phyloP scores from a whole-genome alignment of 768 basidiomycete species.

The Cystobasidium tubakii region DNA sequence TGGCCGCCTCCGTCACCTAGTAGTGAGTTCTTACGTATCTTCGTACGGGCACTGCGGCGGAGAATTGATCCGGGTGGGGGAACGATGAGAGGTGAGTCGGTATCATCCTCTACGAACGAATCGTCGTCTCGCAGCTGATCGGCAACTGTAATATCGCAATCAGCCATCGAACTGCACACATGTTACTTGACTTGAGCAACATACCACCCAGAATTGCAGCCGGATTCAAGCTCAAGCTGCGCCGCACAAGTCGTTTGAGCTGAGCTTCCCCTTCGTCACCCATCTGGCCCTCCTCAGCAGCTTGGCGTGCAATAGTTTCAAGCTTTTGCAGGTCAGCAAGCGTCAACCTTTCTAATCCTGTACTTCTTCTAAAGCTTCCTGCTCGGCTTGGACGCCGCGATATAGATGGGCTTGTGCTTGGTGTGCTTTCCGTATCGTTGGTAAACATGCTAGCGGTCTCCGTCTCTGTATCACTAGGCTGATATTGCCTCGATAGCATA shows the following conservation, averaged over 20 bases:
- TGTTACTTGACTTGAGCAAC: background rate
- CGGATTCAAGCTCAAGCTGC: conserved; percentile 42
- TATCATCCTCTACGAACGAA: conserved; percentile 59
- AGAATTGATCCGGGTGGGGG: conserved; percentile 80
- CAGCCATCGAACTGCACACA: conserved; percentile 40
- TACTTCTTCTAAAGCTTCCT: conserved; percentile 63
- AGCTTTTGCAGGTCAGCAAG: conserved; percentile 89
- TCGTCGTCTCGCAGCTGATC: conserved; percentile 26
- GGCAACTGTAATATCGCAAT: conserved; percentile 21
- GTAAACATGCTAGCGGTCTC: background rate
- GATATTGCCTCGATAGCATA: conserved; percentile 91
- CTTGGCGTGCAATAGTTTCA: conserved; percentile 83
- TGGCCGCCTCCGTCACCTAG: conserved; percentile 74
- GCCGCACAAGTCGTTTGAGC: conserved; percentile 48
- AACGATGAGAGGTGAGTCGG: conserved; percentile 82
- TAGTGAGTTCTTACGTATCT: conserved; percentile 78
- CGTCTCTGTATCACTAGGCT: conserved; percentile 67
- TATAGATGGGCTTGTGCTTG: conserved; percentile 17
- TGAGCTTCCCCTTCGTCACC: conserved; percentile 69
- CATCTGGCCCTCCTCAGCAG: conserved; percentile 72
- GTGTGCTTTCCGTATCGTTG: background rate
- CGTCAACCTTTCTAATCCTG: conserved; percentile 65
- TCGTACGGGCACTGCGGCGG: conserved; percentile 84
- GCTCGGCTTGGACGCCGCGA: conserved; percentile 51
- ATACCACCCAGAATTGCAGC: conserved; percentile 39